phyloP scores from a whole-genome alignment of 805 yeast species.

The Sporopachydermia lactativora region DNA sequence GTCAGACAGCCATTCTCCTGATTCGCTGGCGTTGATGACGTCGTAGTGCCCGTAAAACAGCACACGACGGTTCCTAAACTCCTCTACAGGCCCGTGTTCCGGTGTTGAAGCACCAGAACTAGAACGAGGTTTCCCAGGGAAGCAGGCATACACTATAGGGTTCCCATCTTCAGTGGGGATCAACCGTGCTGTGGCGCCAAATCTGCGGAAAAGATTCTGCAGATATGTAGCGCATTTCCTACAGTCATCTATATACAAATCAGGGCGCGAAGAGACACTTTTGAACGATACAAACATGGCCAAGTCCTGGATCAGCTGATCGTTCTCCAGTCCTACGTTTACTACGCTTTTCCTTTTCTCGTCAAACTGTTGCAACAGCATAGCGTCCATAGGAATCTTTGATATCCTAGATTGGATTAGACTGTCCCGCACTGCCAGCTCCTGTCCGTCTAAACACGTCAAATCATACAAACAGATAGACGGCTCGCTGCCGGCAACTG shows the following conservation, averaged over 20 bases:
- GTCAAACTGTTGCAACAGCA: too few species aligned
- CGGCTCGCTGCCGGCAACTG: constrained; percentile 61
- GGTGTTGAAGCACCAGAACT: constrained; percentile 3
- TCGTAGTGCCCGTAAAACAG: constrained; percentile 96
- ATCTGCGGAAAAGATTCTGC: constrained; percentile 39
- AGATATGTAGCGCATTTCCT: constrained; percentile 77
- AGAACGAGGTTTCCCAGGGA: constrained; percentile 31
- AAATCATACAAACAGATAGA: constrained; percentile 29
- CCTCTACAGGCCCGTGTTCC: constrained; percentile 3
- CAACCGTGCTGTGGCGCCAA: constrained; percentile 54
- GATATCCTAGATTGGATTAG: background rate
- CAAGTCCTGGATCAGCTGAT: constrained; percentile 49
- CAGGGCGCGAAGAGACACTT: constrained; percentile 67
- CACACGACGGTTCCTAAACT: constrained; percentile 25
- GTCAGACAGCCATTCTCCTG: constrained; percentile 55
- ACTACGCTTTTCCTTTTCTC: constrained; percentile 3
- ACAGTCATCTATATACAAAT: constrained; percentile 59
- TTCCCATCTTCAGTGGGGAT: constrained; percentile 67
- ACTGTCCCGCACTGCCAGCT: background rate
- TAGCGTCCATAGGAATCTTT: too few species aligned
- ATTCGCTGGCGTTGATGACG: constrained; percentile 65
- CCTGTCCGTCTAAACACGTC: constrained; percentile 3
- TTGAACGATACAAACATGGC: constrained; percentile 48
- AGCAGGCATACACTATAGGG: constrained; percentile 73
- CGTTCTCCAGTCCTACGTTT: constrained; percentile 30